Evolutionary conservation across 208 protist genomes (phyloP).

Genomic region (Trypanosoma mega): DNA sequence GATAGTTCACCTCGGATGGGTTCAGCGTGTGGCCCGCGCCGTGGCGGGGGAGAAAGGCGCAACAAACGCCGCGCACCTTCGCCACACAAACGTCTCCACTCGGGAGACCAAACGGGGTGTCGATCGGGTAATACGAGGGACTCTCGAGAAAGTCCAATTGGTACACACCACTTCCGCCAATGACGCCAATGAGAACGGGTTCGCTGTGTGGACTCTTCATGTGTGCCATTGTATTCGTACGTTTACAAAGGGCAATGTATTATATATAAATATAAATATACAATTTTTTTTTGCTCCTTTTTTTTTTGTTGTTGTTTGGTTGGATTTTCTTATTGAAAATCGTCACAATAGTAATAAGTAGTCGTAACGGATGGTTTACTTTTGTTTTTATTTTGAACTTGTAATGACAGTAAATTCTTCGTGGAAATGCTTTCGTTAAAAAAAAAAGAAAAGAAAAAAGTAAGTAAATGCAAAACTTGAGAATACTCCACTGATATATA

Average conservation of each 20-base stretch:
- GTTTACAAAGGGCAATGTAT: neutral
- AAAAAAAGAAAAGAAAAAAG: conserved; percentile 16
- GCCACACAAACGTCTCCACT: conserved; percentile 70
- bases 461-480: conserved; percentile 13
- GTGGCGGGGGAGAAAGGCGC: conserved; percentile 89
- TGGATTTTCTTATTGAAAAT: neutral
- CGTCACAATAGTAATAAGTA: too few species aligned
- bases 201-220: conserved; percentile 44
- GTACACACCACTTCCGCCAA: conserved; percentile 89
- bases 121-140: conserved; percentile 54
- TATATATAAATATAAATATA: neutral
- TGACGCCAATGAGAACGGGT: conserved; percentile 67
- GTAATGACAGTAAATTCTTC: too few species aligned
- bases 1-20: conserved; percentile 89
- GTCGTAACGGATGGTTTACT: too few species aligned
- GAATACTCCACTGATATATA: too few species aligned
- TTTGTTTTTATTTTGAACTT: too few species aligned
- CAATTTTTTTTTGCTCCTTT: conserved; percentile 3
- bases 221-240: neutral
- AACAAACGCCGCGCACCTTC: conserved; percentile 44
- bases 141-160: conserved; percentile 60
- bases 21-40: conserved; percentile 68
- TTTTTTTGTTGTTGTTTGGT: conserved; percentile 7
- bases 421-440: conserved; percentile 1
- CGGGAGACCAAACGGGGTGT: conserved; percentile 85